These are phyloP conservation scores for Tetratostichococcus sp. DNA, from an alignment of 139 green algal species.

Conservation along the genomic window DNA sequence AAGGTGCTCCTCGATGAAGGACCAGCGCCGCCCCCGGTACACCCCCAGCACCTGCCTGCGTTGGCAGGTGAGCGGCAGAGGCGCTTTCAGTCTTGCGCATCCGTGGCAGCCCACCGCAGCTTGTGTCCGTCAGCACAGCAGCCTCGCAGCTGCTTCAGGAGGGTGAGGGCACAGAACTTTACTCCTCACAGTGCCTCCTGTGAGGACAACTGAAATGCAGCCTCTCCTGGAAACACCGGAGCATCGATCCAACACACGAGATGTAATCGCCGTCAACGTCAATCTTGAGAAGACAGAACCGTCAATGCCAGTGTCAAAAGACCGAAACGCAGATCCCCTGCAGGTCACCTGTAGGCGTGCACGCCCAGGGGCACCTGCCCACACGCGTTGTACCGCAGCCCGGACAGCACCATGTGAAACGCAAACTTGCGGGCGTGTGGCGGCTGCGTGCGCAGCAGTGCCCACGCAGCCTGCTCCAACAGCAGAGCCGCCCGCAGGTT, in stretches of 20 bases:
- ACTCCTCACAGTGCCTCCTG: too few species aligned
- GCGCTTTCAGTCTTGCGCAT: too few species aligned
- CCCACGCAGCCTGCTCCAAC: constrained; percentile 79
- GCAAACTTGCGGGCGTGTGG: constrained; percentile 67
- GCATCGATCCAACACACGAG: too few species aligned
- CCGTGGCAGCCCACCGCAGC: too few species aligned
- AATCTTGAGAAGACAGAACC: too few species aligned
- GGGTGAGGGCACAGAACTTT: too few species aligned
- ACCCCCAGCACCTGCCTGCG: constrained; percentile 58
- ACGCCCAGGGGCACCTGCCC: constrained; percentile 57
- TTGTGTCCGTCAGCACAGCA: too few species aligned
- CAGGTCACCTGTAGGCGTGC: constrained; percentile 59
- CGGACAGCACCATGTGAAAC: constrained; percentile 89
- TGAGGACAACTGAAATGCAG: too few species aligned
- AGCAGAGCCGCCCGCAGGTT: constrained; percentile 72
- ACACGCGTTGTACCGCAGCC: constrained; percentile 73
- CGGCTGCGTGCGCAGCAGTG: constrained; percentile 48
- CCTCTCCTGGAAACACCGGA: too few species aligned
- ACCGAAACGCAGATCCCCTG: neutral
- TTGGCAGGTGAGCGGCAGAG: neutral
- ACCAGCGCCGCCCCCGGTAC: constrained; percentile 68
- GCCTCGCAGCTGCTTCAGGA: too few species aligned
- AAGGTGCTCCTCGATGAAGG: constrained; percentile 84
- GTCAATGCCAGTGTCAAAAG: too few species aligned
- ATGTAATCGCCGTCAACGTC: too few species aligned